Conservation (phyloP, 164 flowering plant genomes). For the Sedum album region DNA sequence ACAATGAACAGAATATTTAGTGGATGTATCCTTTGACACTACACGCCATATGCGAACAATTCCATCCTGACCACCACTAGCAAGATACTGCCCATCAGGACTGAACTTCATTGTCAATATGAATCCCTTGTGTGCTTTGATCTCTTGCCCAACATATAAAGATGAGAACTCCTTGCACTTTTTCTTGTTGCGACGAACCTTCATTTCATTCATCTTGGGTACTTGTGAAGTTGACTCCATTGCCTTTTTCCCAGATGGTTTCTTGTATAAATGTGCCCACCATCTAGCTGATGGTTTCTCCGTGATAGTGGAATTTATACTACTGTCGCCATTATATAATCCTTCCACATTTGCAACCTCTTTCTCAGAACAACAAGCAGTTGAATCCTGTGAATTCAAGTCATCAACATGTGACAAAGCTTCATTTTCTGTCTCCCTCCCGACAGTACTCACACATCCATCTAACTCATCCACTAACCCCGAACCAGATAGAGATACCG, state of each 20-base stretch:
- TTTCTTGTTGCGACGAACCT: too few species aligned
- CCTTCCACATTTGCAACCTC: not conserved
- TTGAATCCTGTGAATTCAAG: slow-evolving; percentile 11
- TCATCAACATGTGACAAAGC: slow-evolving; percentile 24
- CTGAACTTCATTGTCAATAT: too few species aligned
- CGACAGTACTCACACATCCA: slow-evolving; percentile 16
- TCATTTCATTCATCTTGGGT: too few species aligned
- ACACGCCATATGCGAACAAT: slow-evolving; percentile 75
- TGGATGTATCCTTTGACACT: slow-evolving; percentile 24
- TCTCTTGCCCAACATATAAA: slow-evolving; percentile 46
- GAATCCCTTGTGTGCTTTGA: too few species aligned
- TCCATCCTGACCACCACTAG: slow-evolving; percentile 89
- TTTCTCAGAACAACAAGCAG: slow-evolving; percentile 2
- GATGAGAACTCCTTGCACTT: too few species aligned
- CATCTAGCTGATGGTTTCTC: slow-evolving; percentile 31
- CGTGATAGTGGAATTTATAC: slow-evolving; percentile 7
- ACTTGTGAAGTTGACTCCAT: slow-evolving; percentile 2
- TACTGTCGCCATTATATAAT: slow-evolving; percentile 10
- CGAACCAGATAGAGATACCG: slow-evolving; percentile 28
- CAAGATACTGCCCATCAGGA: slow-evolving; percentile 71
- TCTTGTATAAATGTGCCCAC: slow-evolving; percentile 36
- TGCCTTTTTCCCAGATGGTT: slow-evolving; percentile 16
- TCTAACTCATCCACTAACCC: not conserved
- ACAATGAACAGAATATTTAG: slow-evolving; percentile 12
- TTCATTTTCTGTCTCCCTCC: slow-evolving; percentile 21